Base-by-base conservation (phyloP, 2,329 filamentous ascomycete genomes). In the Fusarium nanum region DNA sequence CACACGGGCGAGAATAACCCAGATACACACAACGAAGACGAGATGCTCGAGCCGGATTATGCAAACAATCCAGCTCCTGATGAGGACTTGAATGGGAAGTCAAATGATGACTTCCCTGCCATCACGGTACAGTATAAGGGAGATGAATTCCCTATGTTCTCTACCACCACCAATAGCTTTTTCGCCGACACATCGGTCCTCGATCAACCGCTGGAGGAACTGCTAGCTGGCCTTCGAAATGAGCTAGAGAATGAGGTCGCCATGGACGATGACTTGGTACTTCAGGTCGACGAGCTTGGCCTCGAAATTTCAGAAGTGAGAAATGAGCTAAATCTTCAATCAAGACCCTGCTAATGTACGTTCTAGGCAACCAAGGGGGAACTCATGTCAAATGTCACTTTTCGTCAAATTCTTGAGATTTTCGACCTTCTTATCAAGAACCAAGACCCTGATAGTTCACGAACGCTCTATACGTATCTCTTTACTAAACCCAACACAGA, bases 271-370 rank as follows among this genome's bases (percentile, higher is more conserved):
- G 85, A 87, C 59, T 76, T 87, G 44, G 79, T 83, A n/a, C 80
- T 87, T 42, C 83, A 85, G 62, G 77, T 87, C 48, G 84, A 87
- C 28, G 83, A 86, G 62, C 80, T 87, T 42, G 84, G 83, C 11
- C 78, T 87, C 32, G 85, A 87, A 74, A 86, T 87, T 74, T 78
- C 83, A 22, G 85, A 87, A 78, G 84, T 85, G 77, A 68, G 82
- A 41, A 42, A 37, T 67, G 18, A 18, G 48, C 14, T 10, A 20
- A 7, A 12, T 22, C 45, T 27, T 52, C 25, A 8, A 13, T 18
- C 12, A 4, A 52, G 45, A 16, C 20, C 23, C 46, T 53, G 53
- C 77, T 81, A 74, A 82, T 73, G 10, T 30, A 25, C 30, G 23
- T 32, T 41, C 4, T 49, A 84, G 82, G 80, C 81, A 32, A 78